These are phyloP conservation scores for Thelephora ganbajun DNA, from an alignment of 768 basidiomycete species.

Conservation along the genomic window DNA sequence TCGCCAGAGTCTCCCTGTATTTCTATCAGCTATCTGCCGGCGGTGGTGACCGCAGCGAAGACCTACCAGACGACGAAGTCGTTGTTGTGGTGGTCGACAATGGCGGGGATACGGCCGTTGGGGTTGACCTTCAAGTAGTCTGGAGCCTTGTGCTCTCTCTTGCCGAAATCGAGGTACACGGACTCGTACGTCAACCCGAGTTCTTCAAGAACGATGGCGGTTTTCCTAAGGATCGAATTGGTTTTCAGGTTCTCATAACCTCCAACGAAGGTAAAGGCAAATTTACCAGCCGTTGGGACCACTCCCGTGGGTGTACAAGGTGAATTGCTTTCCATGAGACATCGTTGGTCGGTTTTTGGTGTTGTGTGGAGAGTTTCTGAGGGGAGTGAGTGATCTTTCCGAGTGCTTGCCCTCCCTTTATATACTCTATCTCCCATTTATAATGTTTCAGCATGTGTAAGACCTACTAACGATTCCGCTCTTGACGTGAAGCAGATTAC, in stretches of 20 bases:
- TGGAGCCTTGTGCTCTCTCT: slow-evolving; percentile 14
- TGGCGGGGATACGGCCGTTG: slow-evolving; percentile 23
- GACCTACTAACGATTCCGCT: too few species aligned
- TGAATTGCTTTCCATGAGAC: slow-evolving; percentile 19
- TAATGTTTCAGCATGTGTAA: too few species aligned
- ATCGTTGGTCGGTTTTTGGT: not conserved
- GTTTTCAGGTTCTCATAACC: not conserved
- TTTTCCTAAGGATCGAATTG: slow-evolving; percentile 9
- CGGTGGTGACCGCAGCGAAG: not conserved
- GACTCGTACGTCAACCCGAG: slow-evolving; percentile 16
- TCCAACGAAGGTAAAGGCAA: not conserved
- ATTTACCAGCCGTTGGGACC: slow-evolving; percentile 15
- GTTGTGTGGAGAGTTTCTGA: too few species aligned
- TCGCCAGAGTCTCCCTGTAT: slow-evolving; percentile 22
- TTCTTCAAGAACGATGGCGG: slow-evolving; percentile 14
- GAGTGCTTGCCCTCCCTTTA: too few species aligned
- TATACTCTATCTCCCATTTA: too few species aligned
- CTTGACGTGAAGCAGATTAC: too few species aligned
- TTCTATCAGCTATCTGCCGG: not conserved
- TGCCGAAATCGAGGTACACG: slow-evolving; percentile 12
- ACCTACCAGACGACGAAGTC: slow-evolving; percentile 18
- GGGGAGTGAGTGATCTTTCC: too few species aligned
- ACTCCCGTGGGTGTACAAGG: slow-evolving; percentile 13
- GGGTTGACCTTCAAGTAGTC: slow-evolving; percentile 16
- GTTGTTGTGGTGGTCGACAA: slow-evolving; percentile 19